A percentile compares a stretch with the other conserved stretches of the same genome.
These are phyloP conservation scores for Collybia sordida DNA, from an alignment of 768 basidiomycete species.

Conservation along the genomic window DNA sequence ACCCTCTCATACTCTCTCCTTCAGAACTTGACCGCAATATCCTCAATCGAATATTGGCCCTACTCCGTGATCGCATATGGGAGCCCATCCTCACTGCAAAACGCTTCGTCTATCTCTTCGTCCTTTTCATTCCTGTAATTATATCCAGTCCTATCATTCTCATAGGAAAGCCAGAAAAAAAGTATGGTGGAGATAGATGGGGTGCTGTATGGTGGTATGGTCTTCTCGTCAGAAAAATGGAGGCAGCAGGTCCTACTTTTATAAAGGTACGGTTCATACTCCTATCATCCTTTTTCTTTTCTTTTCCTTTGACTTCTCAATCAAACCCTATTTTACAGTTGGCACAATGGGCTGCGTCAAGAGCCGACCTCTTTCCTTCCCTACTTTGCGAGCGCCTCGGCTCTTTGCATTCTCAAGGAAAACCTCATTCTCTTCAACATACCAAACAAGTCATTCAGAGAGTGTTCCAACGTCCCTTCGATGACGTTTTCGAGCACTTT, in stretches of 20 bases:
- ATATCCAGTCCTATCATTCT: conserved; percentile 82
- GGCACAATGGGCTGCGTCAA: conserved; percentile 97
- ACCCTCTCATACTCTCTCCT: conserved; percentile 59
- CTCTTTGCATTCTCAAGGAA: conserved; percentile 84
- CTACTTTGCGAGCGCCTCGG: conserved; percentile 83
- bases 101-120: conserved; percentile 81
- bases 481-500: conserved; percentile 90
- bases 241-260: conserved; percentile 94
- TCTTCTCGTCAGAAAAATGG: conserved; percentile 87
- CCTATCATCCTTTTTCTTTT: not conserved
- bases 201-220: conserved; percentile 98
- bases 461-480: conserved; percentile 82
- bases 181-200: conserved; percentile 77
- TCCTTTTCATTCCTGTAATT: conserved; percentile 87
- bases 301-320: no score
- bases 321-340: conserved; percentile 48
- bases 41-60: conserved; percentile 35
- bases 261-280: conserved; percentile 70
- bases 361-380: conserved; percentile 90
- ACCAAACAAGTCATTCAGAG: conserved; percentile 80
- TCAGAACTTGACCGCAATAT: conserved; percentile 58
- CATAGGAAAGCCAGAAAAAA: conserved; percentile 53
- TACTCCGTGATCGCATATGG: conserved; percentile 64
- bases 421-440: conserved; percentile 75
- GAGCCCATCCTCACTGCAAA: conserved; percentile 83